Evolutionary conservation across 2,329 filamentous ascomycete species (phyloP).

Genomic region (Metarhizium rileyi): DNA sequence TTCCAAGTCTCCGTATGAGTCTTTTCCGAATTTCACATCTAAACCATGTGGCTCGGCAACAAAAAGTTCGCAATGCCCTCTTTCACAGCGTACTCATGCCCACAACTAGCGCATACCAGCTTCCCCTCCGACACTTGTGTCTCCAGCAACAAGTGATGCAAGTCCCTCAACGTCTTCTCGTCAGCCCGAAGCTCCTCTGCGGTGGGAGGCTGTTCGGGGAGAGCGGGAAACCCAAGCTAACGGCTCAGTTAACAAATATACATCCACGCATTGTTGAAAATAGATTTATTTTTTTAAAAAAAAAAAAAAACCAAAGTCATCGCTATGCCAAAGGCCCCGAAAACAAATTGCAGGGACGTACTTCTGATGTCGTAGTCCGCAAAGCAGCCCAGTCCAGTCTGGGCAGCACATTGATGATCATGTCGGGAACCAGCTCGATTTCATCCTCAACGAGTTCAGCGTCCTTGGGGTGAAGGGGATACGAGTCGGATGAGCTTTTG

Average conservation of each 20-base stretch:
- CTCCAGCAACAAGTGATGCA: slow-evolving; percentile 77
- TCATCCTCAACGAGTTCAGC: slow-evolving; percentile 86
- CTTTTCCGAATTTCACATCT: not conserved
- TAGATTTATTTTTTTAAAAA: no score
- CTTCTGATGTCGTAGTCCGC: slow-evolving; percentile 65
- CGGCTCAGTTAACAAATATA: slow-evolving; percentile 2
- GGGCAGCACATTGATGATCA: slow-evolving; percentile 77
- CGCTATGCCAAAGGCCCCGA: no score
- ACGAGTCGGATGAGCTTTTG: slow-evolving; percentile 70
- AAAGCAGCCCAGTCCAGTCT: slow-evolving; percentile 84
- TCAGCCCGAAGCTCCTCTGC: slow-evolving; percentile 52
- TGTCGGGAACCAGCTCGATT: slow-evolving; percentile 67
- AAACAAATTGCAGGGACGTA: slow-evolving; percentile 28
- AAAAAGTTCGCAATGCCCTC: slow-evolving; percentile 97
- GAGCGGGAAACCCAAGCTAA: slow-evolving; percentile 68
- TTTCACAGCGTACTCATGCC: slow-evolving; percentile 87
- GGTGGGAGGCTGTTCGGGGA: slow-evolving; percentile 56
- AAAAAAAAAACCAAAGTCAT: no score
- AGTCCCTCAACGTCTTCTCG: slow-evolving; percentile 61
- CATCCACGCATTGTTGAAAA: not conserved
- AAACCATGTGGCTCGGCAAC: slow-evolving; percentile 80
- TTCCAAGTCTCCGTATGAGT: not conserved
- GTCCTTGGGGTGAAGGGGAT: slow-evolving; percentile 86
- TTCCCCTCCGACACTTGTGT: slow-evolving; percentile 84
- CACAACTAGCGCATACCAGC: slow-evolving; percentile 82